Conservation (phyloP, 1,284 basidiomycete species). For the Anthracocystis panici-leucophaei region DNA sequence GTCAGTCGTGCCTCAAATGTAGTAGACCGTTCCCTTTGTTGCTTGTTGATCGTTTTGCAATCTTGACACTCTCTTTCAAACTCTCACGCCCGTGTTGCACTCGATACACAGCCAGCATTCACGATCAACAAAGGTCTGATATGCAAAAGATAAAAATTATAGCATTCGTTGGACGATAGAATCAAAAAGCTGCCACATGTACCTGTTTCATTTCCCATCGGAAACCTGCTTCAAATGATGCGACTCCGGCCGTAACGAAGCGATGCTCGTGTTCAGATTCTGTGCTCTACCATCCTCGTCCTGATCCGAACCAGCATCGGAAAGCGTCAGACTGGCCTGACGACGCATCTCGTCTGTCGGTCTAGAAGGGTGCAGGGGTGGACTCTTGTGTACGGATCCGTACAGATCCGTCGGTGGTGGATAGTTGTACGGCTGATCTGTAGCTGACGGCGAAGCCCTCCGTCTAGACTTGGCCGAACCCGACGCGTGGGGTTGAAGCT, state of each 20-base stretch:
- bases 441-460: constrained; percentile 18
- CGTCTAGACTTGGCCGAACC: constrained; percentile 20
- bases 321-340: constrained; percentile 35
- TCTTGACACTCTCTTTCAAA: constrained; percentile 19
- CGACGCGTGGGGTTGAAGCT: constrained; percentile 22
- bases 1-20: not conserved
- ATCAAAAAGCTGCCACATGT: not conserved
- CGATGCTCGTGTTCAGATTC: constrained; percentile 13
- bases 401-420: constrained; percentile 29
- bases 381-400: constrained; percentile 33
- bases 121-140: too few relatives aligned
- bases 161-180: not conserved
- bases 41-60: constrained; percentile 1
- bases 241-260: constrained; percentile 26
- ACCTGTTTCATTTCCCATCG: constrained; percentile 7
- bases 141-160: constrained; percentile 6
- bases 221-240: constrained; percentile 34
- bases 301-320: constrained; percentile 30
- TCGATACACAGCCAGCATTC: too few relatives aligned
- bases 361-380: constrained; percentile 15
- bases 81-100: too few relatives aligned
- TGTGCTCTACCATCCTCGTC: constrained; percentile 10
- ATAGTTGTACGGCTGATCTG: constrained; percentile 38
- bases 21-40: not conserved
- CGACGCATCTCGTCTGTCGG: constrained; percentile 37